phyloP scores from a whole-genome alignment of 2,329 filamentous ascomycete species.

The Alternaria angustiovoidea region DNA sequence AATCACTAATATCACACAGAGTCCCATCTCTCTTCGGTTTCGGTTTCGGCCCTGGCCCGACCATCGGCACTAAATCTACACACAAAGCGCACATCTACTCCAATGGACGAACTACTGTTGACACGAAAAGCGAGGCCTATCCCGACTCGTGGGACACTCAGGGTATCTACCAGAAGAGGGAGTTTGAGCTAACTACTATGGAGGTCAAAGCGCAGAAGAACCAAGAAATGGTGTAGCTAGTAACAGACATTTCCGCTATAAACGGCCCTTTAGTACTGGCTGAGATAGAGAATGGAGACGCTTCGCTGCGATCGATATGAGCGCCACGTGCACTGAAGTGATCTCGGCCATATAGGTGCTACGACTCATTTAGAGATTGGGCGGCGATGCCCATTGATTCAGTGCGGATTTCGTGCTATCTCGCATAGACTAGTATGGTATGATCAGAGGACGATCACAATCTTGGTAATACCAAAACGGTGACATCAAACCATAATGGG shows the following conservation, averaged over 20 bases:
- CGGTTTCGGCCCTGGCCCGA: conserved; percentile 16
- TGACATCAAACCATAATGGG: background rate
- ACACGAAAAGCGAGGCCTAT: conserved; percentile 20
- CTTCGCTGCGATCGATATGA: conserved; percentile 6
- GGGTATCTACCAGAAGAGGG: conserved; percentile 36
- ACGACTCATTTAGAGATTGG: background rate
- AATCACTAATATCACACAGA: conserved; percentile 1
- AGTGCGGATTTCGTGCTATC: background rate
- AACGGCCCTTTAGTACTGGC: background rate
- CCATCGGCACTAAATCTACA: conserved; percentile 17
- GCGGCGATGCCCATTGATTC: background rate
- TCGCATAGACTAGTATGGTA: background rate
- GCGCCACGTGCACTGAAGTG: background rate
- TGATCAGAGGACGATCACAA: background rate
- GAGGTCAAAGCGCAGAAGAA: conserved; percentile 19
- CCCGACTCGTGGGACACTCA: conserved; percentile 36
- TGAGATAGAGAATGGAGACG: conserved; percentile 9
- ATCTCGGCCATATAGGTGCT: background rate
- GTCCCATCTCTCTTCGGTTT: conserved; percentile 14
- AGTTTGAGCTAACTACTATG: conserved; percentile 35
- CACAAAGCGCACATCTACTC: conserved; percentile 35
- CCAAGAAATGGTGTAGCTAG: conserved; percentile 7
- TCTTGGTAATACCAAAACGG: background rate
- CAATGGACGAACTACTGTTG: conserved; percentile 25
- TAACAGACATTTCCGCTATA: background rate